phyloP scores from a whole-genome alignment of 2,329 filamentous ascomycete genomes.

The Nannizziopsis arthrosporioides region DNA sequence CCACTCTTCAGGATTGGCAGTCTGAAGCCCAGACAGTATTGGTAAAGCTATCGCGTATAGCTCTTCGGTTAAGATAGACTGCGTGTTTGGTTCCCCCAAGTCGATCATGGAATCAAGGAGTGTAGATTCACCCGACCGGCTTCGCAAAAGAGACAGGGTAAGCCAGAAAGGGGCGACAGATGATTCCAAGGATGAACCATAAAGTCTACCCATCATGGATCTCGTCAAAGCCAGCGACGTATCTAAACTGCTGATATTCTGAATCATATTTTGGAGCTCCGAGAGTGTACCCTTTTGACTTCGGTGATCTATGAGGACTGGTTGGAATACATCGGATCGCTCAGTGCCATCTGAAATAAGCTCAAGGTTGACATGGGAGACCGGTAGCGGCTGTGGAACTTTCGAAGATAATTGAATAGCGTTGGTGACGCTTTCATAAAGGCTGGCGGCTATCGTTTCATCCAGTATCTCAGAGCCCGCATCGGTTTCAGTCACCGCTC shows the following conservation, averaged over 20 bases:
- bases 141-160: slow-evolving; percentile 57
- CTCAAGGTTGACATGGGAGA: slow-evolving; percentile 18
- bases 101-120: slow-evolving; percentile 58
- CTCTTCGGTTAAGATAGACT: slow-evolving; percentile 33
- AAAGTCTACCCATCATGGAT: slow-evolving; percentile 53
- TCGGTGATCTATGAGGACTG: slow-evolving; percentile 52
- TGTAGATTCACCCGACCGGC: slow-evolving; percentile 40
- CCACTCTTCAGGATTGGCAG: slow-evolving; percentile 48
- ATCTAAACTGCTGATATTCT: slow-evolving; percentile 42
- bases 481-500: slow-evolving; percentile 51
- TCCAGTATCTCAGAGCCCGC: slow-evolving; percentile 56
- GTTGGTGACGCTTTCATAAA: slow-evolving; percentile 60
- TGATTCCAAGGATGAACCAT: slow-evolving; percentile 45
- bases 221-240: slow-evolving; percentile 43
- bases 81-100: slow-evolving; percentile 27
- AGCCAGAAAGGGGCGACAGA: slow-evolving; percentile 71
- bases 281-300: slow-evolving; percentile 55
- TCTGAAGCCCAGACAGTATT: slow-evolving; percentile 28
- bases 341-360: slow-evolving; percentile 18
- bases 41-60: slow-evolving; percentile 35
- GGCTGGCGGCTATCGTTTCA: slow-evolving; percentile 52
- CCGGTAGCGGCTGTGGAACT: slow-evolving; percentile 22
- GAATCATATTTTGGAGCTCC: slow-evolving; percentile 48
- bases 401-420: slow-evolving; percentile 32
- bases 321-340: slow-evolving; percentile 39